Conservation (phyloP, 2,329 filamentous ascomycete species). For the Sclerotinia sclerotiorum region DNA sequence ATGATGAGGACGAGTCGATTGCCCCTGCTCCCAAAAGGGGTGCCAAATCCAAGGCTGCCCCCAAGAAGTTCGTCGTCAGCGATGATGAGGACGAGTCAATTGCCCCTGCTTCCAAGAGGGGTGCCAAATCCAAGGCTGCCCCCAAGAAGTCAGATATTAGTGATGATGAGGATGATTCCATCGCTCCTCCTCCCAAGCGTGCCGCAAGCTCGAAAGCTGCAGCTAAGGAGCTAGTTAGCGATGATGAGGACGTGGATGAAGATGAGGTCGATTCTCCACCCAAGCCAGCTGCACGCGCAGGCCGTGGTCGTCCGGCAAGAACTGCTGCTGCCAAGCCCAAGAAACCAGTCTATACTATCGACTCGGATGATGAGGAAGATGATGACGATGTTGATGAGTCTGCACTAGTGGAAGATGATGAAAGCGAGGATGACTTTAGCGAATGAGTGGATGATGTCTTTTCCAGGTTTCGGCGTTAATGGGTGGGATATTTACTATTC, state of each 20-base stretch:
- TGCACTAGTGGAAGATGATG: constrained; percentile 37
- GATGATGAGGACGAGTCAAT: constrained; percentile 37
- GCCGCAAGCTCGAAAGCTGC: not conserved
- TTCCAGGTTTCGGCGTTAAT: constrained; percentile 9
- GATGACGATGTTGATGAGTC: constrained; percentile 42
- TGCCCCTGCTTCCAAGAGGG: constrained; percentile 42
- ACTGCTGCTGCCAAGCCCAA: constrained; percentile 16
- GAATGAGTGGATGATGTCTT: constrained; percentile 26
- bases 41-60: constrained; percentile 26
- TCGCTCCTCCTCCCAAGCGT: constrained; percentile 15
- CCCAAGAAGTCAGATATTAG: constrained; percentile 18
- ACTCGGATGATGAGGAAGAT: constrained; percentile 32
- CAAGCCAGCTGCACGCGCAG: constrained; percentile 38
- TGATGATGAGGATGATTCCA: constrained; percentile 21
- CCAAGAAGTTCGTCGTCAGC: constrained; percentile 30
- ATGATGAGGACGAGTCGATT: constrained; percentile 36
- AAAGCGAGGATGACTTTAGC: constrained; percentile 39
- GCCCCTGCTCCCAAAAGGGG: constrained; percentile 22
- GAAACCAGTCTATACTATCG: constrained; percentile 19
- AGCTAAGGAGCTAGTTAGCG: constrained; percentile 25
- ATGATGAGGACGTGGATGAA: constrained; percentile 36
- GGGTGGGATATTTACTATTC: not conserved
- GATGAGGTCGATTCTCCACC: constrained; percentile 31
- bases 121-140: constrained; percentile 10
- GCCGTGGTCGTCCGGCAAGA: constrained; percentile 23